Conservation (phyloP, 768 basidiomycete species). For the Mycena olivaceomarginata region DNA sequence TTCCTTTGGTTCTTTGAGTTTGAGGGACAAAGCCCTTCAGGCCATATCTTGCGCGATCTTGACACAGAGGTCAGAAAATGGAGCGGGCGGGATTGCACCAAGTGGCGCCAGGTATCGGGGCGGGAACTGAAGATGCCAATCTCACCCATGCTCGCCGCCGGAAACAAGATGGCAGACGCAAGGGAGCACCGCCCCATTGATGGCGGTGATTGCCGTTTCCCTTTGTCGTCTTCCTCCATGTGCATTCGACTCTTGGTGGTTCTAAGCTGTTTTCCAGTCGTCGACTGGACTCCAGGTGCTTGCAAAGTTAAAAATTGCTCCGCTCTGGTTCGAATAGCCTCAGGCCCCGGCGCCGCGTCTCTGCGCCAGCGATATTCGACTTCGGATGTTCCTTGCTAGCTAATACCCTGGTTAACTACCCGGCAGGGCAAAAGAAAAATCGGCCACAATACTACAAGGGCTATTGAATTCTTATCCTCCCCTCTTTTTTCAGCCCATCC, state of each 20-base stretch:
- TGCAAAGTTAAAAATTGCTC: background rate
- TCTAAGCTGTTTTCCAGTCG: background rate
- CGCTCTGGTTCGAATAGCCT: background rate
- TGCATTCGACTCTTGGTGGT: background rate
- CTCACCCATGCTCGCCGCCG: background rate
- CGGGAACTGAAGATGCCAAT: background rate
- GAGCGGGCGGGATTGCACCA: background rate
- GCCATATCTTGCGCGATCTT: background rate
- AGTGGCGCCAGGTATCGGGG: background rate
- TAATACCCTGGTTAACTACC: background rate
- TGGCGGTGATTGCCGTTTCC: conserved; percentile 1
- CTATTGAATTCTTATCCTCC: background rate
- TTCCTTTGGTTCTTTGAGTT: background rate
- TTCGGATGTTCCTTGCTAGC: background rate
- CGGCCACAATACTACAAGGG: background rate
- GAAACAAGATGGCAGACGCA: background rate
- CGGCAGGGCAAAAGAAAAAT: background rate
- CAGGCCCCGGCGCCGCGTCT: background rate
- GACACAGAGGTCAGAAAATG: background rate
- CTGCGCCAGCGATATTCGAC: background rate
- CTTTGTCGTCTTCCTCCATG: background rate
- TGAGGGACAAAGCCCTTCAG: background rate
- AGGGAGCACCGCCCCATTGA: background rate
- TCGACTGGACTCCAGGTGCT: background rate
- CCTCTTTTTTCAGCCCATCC: background rate